Conservation (phyloP, 257 asterid species). For the Solanum habrochaites region DNA sequence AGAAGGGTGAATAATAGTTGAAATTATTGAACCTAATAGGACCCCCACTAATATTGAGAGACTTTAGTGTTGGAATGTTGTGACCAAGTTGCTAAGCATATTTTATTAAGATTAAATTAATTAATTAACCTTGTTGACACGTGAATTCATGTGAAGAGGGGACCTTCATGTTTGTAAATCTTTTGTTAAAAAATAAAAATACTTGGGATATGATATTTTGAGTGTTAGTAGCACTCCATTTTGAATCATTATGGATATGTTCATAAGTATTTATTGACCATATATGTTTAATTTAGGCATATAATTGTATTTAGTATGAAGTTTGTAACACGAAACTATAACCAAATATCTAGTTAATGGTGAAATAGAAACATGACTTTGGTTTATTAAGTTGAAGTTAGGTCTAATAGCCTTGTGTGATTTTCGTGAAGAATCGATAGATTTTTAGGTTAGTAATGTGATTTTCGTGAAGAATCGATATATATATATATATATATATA, state of each 20-base stretch:
- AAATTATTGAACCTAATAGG: constrained; percentile 36
- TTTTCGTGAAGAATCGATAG: neutral
- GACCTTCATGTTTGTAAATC: constrained; percentile 27
- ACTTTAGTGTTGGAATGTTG: constrained; percentile 24
- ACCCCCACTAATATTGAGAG: constrained; percentile 22
- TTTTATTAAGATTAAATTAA: constrained; percentile 8
- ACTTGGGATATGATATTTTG: neutral
- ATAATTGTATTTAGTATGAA: neutral
- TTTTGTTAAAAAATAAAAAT: too few relatives aligned
- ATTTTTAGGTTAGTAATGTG: neutral
- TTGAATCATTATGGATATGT: neutral
- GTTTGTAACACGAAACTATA: neutral
- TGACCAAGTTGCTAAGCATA: constrained; percentile 14
- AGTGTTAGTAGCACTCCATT: neutral
- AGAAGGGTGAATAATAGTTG: neutral
- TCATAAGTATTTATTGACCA: neutral
- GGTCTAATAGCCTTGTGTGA: neutral
- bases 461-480: neutral
- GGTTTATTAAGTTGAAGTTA: neutral
- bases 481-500: too few relatives aligned
- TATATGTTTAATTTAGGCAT: neutral
- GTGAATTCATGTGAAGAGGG: constrained; percentile 60
- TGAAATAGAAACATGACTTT: neutral
- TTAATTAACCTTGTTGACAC: constrained; percentile 22
- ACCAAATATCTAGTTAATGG: neutral